Percentiles rank a stretch among this genome's conserved stretches.
Evolutionary conservation across 805 yeast species (phyloP).

Genomic region (Candida dajiaensis): DNA sequence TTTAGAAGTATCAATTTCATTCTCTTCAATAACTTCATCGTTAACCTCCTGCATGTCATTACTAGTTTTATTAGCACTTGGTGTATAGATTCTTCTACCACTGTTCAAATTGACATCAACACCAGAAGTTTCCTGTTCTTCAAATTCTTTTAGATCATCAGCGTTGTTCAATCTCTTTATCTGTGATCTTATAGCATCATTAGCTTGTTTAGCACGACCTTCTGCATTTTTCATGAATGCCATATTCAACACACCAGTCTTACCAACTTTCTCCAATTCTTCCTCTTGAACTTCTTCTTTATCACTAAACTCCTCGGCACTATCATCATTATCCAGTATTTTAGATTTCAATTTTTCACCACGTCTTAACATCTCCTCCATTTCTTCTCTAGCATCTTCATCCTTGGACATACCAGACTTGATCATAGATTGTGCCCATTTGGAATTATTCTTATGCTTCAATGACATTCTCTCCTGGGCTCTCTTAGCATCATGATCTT

Average conservation of each 20-base stretch:
- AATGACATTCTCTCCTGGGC: conserved; percentile 91
- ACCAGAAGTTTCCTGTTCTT: conserved; percentile 26
- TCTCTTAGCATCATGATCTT: conserved; percentile 66
- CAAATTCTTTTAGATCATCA: conserved; percentile 35
- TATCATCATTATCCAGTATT: conserved; percentile 54
- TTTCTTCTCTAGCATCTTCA: conserved; percentile 72
- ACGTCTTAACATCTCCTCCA: conserved; percentile 90
- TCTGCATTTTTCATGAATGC: conserved; percentile 94
- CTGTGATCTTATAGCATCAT: conserved; percentile 44
- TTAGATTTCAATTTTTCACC: conserved; percentile 73
- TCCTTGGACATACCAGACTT: conserved; percentile 89
- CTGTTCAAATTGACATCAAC: conserved; percentile 51
- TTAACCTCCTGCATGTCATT: conserved; percentile 31
- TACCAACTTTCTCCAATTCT: conserved; percentile 50
- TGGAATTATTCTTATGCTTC: conserved; percentile 80
- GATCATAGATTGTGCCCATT: conserved; percentile 89
- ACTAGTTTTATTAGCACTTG: conserved; percentile 31
- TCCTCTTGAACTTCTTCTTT: conserved; percentile 39
- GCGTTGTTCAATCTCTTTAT: conserved; percentile 46
- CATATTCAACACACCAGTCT: conserved; percentile 88
- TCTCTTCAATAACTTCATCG: conserved; percentile 35
- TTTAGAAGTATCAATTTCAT: conserved; percentile 44
- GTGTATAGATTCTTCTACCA: conserved; percentile 81
- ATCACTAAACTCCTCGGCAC: conserved; percentile 36
- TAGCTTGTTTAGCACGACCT: conserved; percentile 54